phyloP scores from a whole-genome alignment of 345 rosid genomes.

The Boechera stricta region DNA sequence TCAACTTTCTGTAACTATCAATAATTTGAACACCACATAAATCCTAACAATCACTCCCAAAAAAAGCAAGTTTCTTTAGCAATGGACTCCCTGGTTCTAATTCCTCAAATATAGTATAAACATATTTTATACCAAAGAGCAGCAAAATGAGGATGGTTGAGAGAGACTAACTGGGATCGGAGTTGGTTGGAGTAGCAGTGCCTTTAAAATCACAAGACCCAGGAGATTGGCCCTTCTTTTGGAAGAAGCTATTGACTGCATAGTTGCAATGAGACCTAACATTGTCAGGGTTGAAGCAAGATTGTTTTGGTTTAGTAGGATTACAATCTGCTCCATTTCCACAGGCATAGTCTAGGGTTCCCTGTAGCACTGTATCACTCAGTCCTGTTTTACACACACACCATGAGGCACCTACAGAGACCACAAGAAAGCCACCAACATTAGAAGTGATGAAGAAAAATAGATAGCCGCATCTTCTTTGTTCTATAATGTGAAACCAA shows the following conservation, averaged over 20 bases:
- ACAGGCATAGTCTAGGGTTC: conserved; percentile 87
- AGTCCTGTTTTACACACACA: conserved; percentile 80
- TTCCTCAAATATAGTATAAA: conserved; percentile 5
- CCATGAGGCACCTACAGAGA: conserved; percentile 65
- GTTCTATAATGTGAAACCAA: conserved; percentile 10
- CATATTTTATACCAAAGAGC: conserved; percentile 9
- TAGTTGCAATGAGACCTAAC: conserved; percentile 79
- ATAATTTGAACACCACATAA: conserved; percentile 23
- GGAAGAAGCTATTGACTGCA: conserved; percentile 94
- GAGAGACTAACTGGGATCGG: conserved; percentile 65
- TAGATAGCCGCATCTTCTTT: background rate
- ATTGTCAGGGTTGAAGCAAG: conserved; percentile 77
- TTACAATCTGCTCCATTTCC: conserved; percentile 95
- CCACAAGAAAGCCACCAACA: conserved; percentile 1
- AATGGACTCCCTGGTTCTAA: no score
- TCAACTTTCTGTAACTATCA: conserved; percentile 29
- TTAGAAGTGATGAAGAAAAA: background rate
- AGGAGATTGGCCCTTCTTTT: conserved; percentile 69
- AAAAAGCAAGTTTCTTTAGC: conserved; percentile 8
- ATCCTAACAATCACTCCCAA: background rate
- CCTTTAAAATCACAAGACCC: conserved; percentile 85
- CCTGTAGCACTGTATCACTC: conserved; percentile 66
- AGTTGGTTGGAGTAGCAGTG: conserved; percentile 55
- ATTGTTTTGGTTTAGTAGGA: conserved; percentile 60
- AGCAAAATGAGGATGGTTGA: conserved; percentile 4